Conservation (phyloP, 2,329 filamentous ascomycete species). For the Fusarium torulosum region DNA sequence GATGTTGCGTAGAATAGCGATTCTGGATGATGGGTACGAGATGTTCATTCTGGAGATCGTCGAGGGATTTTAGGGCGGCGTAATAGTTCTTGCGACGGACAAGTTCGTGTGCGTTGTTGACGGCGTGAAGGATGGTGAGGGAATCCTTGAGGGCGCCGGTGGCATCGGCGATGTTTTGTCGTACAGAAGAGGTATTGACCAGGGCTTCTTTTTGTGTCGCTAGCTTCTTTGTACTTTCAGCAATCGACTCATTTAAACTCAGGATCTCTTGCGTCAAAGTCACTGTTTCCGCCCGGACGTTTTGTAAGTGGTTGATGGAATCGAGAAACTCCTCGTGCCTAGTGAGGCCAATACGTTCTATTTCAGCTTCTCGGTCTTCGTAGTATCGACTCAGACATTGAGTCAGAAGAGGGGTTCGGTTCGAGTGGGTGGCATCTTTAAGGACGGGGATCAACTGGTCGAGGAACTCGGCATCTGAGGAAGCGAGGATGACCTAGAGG, state of each 20-base stretch:
- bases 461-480: constrained; percentile 92
- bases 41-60: constrained; percentile 96
- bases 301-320: constrained; percentile 93
- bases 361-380: constrained; percentile 87
- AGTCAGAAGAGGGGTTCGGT: constrained; percentile 78
- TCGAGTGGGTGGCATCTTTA: constrained; percentile 85
- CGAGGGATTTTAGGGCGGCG: constrained; percentile 89
- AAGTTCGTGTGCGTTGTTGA: constrained; percentile 94
- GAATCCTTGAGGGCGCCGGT: constrained; percentile 90
- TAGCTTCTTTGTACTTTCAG: constrained; percentile 92
- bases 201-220: constrained; percentile 94
- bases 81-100: constrained; percentile 96
- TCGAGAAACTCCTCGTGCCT: constrained; percentile 97
- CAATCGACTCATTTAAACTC: constrained; percentile 92
- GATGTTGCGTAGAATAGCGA: constrained; percentile 93
- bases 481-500: constrained; percentile 86
- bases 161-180: constrained; percentile 96
- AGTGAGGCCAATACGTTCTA: constrained; percentile 92
- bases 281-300: constrained; percentile 91
- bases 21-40: constrained; percentile 78
- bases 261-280: constrained; percentile 90
- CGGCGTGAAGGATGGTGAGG: constrained; percentile 88
- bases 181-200: constrained; percentile 90
- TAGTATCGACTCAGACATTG: constrained; percentile 80
- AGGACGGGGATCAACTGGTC: constrained; percentile 95